phyloP scores from a whole-genome alignment of 345 rosid genomes.

The Boechera divaricarpa region DNA sequence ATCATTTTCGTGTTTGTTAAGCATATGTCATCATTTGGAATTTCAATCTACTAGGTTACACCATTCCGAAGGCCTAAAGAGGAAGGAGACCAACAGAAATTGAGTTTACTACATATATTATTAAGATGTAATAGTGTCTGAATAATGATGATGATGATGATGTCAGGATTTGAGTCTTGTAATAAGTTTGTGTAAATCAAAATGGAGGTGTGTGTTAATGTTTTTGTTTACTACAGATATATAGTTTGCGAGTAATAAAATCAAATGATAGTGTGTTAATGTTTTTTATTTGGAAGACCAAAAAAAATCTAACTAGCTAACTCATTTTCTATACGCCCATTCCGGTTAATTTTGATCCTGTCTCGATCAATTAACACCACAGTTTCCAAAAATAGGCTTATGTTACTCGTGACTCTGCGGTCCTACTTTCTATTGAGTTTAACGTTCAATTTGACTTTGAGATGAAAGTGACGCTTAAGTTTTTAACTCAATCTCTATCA shows the following conservation, averaged over 20 bases:
- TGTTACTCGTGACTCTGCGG: no score
- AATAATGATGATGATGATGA: constrained; percentile 20
- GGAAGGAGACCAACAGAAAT: neutral
- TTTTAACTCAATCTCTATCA: no score
- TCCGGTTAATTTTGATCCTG: no score
- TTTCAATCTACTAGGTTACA: constrained; percentile 32
- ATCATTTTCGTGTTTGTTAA: neutral
- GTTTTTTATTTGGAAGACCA: neutral
- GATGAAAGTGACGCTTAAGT: no score
- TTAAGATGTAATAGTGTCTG: constrained; percentile 25
- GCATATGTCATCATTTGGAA: neutral
- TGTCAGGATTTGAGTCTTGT: constrained; percentile 15
- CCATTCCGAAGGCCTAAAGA: constrained; percentile 35
- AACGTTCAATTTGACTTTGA: no score
- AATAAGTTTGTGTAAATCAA: neutral
- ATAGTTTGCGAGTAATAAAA: neutral
- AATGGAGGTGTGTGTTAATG: constrained; percentile 4
- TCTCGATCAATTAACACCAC: no score
- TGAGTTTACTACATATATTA: neutral
- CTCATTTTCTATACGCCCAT: neutral
- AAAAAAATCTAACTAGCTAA: neutral
- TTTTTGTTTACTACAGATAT: neutral
- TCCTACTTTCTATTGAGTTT: no score
- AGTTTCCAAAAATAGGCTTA: no score
- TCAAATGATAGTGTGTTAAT: neutral